Evolutionary conservation across 2,329 filamentous ascomycete genomes (phyloP).

Genomic region (Ceratocystis destructans): DNA sequence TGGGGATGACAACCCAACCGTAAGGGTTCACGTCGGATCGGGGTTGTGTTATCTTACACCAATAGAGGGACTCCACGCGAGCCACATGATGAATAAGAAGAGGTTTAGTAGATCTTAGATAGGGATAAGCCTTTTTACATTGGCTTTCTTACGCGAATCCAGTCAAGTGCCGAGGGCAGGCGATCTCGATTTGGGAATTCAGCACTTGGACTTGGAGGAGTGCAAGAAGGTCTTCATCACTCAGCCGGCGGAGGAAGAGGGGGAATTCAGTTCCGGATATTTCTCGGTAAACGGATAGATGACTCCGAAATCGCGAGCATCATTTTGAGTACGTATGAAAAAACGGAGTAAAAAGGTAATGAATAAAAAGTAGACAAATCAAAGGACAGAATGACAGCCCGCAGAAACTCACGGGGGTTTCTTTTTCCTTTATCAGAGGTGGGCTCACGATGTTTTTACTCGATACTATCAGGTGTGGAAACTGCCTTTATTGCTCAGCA

Average conservation of each 20-base stretch:
- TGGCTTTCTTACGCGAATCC: not conserved
- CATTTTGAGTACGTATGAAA: not conserved
- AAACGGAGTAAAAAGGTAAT: not conserved
- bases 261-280: not conserved
- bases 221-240: not conserved
- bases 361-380: not conserved
- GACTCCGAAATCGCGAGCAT: not conserved
- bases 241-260: not conserved
- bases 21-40: not conserved
- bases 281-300: slow-evolving; percentile 5
- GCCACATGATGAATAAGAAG: not conserved
- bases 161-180: not conserved
- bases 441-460: slow-evolving; percentile 5
- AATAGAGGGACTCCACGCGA: not conserved
- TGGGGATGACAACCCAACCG: not conserved
- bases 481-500: not conserved
- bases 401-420: not conserved
- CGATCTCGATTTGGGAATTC: not conserved
- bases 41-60: not conserved
- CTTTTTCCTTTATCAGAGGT: not conserved
- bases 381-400: not conserved
- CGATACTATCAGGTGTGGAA: slow-evolving; percentile 13
- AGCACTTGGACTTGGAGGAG: not conserved
- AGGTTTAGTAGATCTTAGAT: not conserved
- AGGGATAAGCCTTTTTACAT: not conserved